Evolutionary conservation across 257 asterid species (phyloP).

Genomic region (Solanum gracilifrons): DNA sequence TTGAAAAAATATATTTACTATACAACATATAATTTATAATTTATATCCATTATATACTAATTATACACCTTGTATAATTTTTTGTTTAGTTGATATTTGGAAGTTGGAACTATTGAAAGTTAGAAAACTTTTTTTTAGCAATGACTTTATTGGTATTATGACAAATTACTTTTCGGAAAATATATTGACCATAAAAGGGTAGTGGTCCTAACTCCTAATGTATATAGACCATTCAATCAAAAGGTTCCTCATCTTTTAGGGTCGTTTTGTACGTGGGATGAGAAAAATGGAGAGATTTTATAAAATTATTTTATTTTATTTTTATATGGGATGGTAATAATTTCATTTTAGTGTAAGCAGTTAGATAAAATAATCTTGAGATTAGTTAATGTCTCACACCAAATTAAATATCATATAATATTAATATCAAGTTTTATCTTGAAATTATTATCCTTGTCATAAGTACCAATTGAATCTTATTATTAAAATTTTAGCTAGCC

Average conservation of each 20-base stretch:
- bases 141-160: background rate
- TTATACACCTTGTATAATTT: background rate
- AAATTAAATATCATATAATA: fast-evolving
- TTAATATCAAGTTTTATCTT: no score
- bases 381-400: fast-evolving
- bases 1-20: no score
- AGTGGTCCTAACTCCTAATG: background rate
- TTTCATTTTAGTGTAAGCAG: no score
- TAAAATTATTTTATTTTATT: no score
- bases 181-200: background rate
- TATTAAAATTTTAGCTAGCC: no score
- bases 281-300: no score
- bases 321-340: no score
- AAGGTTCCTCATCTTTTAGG: background rate
- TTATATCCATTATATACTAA: no score
- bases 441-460: no score
- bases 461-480: no score
- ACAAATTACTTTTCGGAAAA: background rate
- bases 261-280: fast-evolving
- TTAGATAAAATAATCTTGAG: background rate
- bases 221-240: background rate
- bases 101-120: background rate
- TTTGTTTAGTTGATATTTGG: no score
- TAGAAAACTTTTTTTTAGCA: background rate
- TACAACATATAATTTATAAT: no score